Base-by-base conservation (phyloP, 805 yeast species). In the Brettanomyces custersianus region DNA sequence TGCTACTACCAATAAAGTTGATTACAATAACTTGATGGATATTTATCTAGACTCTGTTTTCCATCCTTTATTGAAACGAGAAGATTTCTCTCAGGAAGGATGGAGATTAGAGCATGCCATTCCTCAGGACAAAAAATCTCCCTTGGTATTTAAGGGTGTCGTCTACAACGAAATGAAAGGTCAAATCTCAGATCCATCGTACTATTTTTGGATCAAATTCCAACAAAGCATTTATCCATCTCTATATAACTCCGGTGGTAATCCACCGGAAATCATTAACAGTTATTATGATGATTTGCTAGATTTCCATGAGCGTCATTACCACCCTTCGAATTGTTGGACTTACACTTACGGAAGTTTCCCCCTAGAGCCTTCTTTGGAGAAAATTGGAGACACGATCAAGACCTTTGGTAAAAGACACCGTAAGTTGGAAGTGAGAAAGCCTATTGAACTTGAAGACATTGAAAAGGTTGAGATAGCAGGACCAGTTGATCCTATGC, bases 151-250 rank as follows among this genome's bases (percentile, higher is more conserved):
- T 58, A 92, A 92, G 58, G 98, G 98, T 31, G 98, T 92, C 23
- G 98, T 92, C 3, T 92, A 83, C 56, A 92, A 92, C 54, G 98
- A 92, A 61, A 92, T 92, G 98, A 92, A 92, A 59, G 98, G 98
- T 7, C 96, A 90, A 59, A 74, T 85, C 52, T 82, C 95, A 0
- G 90, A 86, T 55, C 74, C 95, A 0, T 74, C 88, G 3, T 92
- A 92, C 57, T 72, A 79, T 43, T 87, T 70, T 54, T 90, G 88
- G 74, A 84, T 80, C 50, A 74, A 78, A 43, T 90, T 79, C 63
- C 86, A 83, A 51, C 83, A 85, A 57, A 62, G 83, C 6, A 70
- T 92, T 10, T 92, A 86, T 49, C 92, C 95, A 2, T 72, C 88
- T 7, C 63, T 92, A 48, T 72, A 86, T 52, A 86, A 86, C 59